Base-by-base conservation (phyloP, 106 monocot species). In the Dendrobium officinale region DNA sequence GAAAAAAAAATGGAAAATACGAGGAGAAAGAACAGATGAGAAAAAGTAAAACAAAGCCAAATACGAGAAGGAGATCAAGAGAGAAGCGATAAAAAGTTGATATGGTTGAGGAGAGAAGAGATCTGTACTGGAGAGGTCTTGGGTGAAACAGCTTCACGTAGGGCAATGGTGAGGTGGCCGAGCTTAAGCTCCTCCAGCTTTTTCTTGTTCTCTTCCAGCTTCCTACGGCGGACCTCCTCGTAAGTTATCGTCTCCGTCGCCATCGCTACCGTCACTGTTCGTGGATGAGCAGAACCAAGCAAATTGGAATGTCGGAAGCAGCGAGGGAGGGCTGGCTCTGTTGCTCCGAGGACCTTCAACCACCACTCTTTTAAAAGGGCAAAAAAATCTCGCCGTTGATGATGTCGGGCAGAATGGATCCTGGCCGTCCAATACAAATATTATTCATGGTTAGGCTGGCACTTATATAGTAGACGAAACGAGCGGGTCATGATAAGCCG, bases 171-270 rank as follows among this genome's bases (percentile, higher is more conserved):
- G 81, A 95, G 70, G 79, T 92, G 80, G 78, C 56, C 31, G 70
- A 93, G 87, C 27, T 88, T 92, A 67, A 92, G 92, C 82, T 95
- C 88, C 43, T 92, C 95, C 48, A 95, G 83, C 85, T 88, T 95
- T 83, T 43, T 85, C 85, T 88, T 90, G 92, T 95, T 95, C 87
- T 88, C 95, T 81, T 92, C 92, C 41, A 95, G 82, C 83, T 88
- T 86, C 84, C 72, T 88, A 67, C 80, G 80, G 56, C 92, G 82
- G 51, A 90, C 78, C 78, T 95, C 90, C 79, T 95, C 95, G 80
- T 95, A 95, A 6, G 76, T 77, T 0, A 42, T 9, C 5, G 68
- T 44, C 37, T 56, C 51, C 67, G 16, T 42, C 49, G 45, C 27
- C 27, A 27, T 33, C 70, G 31, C 70, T 0, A 20, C 22, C 61